Evolutionary conservation across 352 stramenopile species (phyloP).

Genomic region (Phytopythium litorale): DNA sequence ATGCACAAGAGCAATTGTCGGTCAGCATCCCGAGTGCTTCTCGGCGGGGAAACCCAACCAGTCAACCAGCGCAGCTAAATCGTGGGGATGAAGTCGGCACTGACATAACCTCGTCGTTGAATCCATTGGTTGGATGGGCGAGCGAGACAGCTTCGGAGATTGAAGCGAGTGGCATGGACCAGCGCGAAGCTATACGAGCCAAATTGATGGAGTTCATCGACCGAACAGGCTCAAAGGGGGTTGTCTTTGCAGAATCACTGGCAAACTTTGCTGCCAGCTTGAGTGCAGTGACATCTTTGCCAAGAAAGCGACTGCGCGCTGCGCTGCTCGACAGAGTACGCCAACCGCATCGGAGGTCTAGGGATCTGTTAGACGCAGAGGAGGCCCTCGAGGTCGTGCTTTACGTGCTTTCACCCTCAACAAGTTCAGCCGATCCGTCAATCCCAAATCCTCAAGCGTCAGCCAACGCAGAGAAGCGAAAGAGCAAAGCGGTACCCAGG

Average conservation of each 20-base stretch:
- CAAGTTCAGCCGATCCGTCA: not conserved
- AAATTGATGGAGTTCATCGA: not conserved
- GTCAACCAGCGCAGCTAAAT: not conserved
- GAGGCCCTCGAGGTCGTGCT: not conserved
- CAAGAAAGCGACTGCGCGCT: not conserved
- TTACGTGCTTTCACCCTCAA: not conserved
- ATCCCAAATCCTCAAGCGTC: not conserved
- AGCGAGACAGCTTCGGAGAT: not conserved
- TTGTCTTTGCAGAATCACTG: not conserved
- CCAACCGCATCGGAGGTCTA: not conserved
- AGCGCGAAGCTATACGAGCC: not conserved
- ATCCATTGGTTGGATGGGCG: not conserved
- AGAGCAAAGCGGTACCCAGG: not conserved
- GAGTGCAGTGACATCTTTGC: not conserved
- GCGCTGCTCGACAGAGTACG: not conserved
- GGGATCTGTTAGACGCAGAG: not conserved
- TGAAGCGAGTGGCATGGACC: not conserved
- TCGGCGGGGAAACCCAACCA: not conserved
- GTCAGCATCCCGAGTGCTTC: conserved; percentile 1
- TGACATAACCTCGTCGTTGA: not conserved
- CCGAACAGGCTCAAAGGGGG: not conserved
- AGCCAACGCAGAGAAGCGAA: not conserved
- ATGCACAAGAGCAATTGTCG: not conserved
- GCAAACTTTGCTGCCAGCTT: not conserved
- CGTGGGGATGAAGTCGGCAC: not conserved